A percentile compares a stretch with the other conserved stretches of the same genome.
phyloP scores from a whole-genome alignment of 148 eudicot genomes.

The Salicornia ramosissima region DNA sequence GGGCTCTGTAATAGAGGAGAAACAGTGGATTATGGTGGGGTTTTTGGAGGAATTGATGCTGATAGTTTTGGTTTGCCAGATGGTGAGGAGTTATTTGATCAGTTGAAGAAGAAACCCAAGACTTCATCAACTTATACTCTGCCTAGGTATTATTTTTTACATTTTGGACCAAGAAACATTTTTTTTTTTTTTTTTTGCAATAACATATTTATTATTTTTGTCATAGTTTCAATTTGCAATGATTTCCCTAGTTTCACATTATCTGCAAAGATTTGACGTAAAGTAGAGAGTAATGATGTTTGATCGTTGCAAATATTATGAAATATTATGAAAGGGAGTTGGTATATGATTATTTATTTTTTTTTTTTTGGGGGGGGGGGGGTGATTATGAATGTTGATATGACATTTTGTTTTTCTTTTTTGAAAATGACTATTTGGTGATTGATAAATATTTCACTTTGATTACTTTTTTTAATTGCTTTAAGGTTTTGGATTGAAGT shows the following conservation, averaged over 20 bases:
- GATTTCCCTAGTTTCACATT: no score
- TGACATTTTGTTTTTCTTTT: not conserved
- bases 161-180: no score
- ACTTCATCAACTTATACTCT: conserved; percentile 7
- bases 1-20: conserved; percentile 9
- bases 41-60: conserved; percentile 27
- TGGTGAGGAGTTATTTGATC: conserved; percentile 30
- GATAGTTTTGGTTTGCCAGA: conserved; percentile 15
- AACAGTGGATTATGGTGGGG: conserved; percentile 26
- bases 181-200: no score
- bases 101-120: conserved; percentile 23
- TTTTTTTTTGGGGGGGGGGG: no score
- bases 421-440: not conserved
- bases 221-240: no score
- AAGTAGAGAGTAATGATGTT: no score
- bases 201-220: no score
- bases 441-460: not conserved
- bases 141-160: conserved; percentile 21
- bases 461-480: no score
- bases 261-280: no score
- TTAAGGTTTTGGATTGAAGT: not conserved
- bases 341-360: no score
- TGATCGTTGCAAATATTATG: no score
- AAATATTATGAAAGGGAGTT: no score
- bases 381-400: not conserved